These are phyloP conservation scores for Plantago elongata DNA, from an alignment of 257 asterid species.

Conservation along the genomic window DNA sequence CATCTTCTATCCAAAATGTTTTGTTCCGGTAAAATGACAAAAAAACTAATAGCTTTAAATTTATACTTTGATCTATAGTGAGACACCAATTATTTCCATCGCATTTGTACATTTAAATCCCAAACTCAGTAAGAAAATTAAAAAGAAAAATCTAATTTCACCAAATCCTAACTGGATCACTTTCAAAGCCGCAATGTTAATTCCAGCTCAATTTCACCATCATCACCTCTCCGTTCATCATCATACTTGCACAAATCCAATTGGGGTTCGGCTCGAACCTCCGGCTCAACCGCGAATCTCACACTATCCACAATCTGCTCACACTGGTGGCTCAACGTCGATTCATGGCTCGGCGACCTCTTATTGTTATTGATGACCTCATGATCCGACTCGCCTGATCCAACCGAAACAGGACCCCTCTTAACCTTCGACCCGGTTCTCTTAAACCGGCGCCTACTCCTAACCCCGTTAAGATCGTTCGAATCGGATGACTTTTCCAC, in stretches of 20 bases:
- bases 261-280: conserved; percentile 17
- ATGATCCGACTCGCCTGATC: conserved; percentile 30
- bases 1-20: too few species aligned
- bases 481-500: conserved; percentile 23
- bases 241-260: conserved; percentile 2
- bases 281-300: conserved; percentile 39
- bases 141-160: too few species aligned
- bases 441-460: conserved; percentile 58
- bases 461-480: conserved; percentile 43
- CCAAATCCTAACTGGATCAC: too few species aligned
- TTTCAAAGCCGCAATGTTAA: conserved; percentile 47
- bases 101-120: too few species aligned
- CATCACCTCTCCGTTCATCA: conserved; percentile 5
- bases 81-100: too few species aligned
- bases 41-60: too few species aligned
- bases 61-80: too few species aligned
- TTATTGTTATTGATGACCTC: too few species aligned
- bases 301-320: conserved; percentile 28
- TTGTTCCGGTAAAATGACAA: too few species aligned
- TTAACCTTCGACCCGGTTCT: conserved; percentile 38
- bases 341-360: conserved; percentile 65
- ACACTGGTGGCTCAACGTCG: conserved; percentile 73
- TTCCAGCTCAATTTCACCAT: conserved; percentile 29
- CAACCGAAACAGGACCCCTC: conserved; percentile 22
- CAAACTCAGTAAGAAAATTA: too few species aligned